Evolutionary conservation across 257 asterid species (phyloP), one percentile per base, ranked within the genome.

Genomic region (Handroanthus guayacan): DNA sequence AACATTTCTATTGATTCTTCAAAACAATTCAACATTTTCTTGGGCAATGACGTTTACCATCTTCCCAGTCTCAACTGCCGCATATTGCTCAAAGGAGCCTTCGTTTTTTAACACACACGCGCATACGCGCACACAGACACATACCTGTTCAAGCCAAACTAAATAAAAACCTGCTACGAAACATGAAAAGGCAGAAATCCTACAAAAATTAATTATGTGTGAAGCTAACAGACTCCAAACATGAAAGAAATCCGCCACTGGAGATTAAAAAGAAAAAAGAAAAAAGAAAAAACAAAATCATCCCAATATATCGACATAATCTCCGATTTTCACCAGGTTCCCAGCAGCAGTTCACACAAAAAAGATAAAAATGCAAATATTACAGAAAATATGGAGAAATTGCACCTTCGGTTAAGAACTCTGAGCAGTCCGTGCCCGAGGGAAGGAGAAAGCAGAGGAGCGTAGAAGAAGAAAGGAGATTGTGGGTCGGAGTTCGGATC

Each of bases 391-490:
- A 56, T 41, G 25, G 48, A 12, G 54, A 11, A 34, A 43, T 44
- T 60, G 34, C 50, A 76, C 80, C 75, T 67, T 41, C 68, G 67
- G 67, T 16, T 9, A 5, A 31, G 58, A 57, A 47, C 10, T 25
- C 18, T 34, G 63, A 52, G 12, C 4, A 44, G 54, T n/a, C 60
- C 4, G 37, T 47, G 67, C 34, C 20, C 2, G 66, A 56, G 65
- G 62, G 44, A 1, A 45, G 34, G 3, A 25, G 51, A n/a, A 52
- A 17, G 36, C 17, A 8, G 45, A 16, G 5, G 8, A 67, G 17
- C 8, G 7, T 5, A 47, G 41, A 47, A 31, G 74, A 31, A 54
- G 54, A 14, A 3, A 9, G 57, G 31, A 44, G 39, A 51, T 18
- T 1, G 57, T 25, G 31, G 31, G 31, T 25, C 31, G 31, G 31